These are phyloP conservation scores for Neonectria faginata DNA, from an alignment of 2,329 filamentous ascomycete species.

Conservation along the genomic window DNA sequence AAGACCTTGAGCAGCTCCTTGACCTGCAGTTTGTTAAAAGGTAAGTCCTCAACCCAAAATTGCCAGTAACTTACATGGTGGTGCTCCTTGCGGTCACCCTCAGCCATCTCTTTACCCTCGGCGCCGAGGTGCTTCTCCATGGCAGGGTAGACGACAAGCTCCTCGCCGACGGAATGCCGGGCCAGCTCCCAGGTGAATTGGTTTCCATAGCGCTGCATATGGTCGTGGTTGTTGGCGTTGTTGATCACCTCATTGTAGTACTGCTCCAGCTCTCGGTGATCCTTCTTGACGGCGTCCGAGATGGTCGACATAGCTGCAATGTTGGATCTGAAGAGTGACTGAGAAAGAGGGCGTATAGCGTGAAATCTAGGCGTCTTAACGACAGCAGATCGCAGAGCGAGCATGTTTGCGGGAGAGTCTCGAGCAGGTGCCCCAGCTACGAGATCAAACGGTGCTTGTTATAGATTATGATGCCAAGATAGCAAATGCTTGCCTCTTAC, in stretches of 20 bases:
- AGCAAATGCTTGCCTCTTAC: neutral
- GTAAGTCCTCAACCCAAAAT: neutral
- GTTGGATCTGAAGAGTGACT: neutral
- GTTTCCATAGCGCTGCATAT: slow-evolving; percentile 57
- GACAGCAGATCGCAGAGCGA: neutral
- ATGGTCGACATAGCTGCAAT: slow-evolving; percentile 19
- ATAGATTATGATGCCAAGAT: neutral
- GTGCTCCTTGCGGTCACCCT: slow-evolving; percentile 62
- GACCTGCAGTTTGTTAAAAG: slow-evolving; percentile 52
- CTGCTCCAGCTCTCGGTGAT: slow-evolving; percentile 48
- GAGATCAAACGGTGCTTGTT: neutral
- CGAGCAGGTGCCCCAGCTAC: neutral
- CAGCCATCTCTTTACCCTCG: slow-evolving; percentile 57
- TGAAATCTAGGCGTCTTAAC: neutral
- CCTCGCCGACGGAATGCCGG: slow-evolving; percentile 61
- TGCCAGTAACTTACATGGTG: slow-evolving; percentile 50
- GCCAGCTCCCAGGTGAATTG: slow-evolving; percentile 63
- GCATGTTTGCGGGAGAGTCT: neutral
- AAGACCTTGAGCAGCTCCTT: slow-evolving; percentile 64
- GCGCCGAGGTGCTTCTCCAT: slow-evolving; percentile 60
- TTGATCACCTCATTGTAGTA: slow-evolving; percentile 58
- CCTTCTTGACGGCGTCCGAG: slow-evolving; percentile 44
- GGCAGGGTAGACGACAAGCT: slow-evolving; percentile 65
- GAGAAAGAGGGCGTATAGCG: neutral
- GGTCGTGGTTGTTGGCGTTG: slow-evolving; percentile 48